phyloP scores from a whole-genome alignment of 371 early-diverging fungal species.

The Synchytrium microbalum region DNA sequence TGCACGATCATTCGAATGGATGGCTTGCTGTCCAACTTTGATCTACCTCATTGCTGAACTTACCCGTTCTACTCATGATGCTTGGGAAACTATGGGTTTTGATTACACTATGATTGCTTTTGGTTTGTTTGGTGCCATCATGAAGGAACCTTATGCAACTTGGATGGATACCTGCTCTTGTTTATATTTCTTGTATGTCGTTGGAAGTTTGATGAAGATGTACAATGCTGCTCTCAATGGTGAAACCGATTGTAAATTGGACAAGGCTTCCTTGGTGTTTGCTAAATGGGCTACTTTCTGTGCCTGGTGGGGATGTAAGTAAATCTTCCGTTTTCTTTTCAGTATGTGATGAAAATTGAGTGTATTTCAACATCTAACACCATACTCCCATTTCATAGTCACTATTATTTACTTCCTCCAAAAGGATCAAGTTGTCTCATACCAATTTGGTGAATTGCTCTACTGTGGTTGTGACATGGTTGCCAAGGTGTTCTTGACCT shows the following conservation, averaged over 20 bases:
- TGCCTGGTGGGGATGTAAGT: too few relatives aligned
- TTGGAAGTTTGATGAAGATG: background rate
- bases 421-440: conserved; percentile 12
- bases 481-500: conserved; percentile 28
- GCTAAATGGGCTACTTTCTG: too few relatives aligned
- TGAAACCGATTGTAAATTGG: background rate
- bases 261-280: background rate
- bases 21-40: background rate
- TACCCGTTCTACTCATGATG: conserved; percentile 13
- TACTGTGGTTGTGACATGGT: conserved; percentile 17
- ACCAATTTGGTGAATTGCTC: conserved; percentile 18
- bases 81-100: background rate
- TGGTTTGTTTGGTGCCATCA: background rate
- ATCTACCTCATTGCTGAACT: background rate
- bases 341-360: conserved; percentile 17
- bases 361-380: background rate
- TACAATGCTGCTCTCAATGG: background rate
- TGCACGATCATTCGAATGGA: conserved; percentile 31
- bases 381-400: background rate
- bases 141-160: background rate
- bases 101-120: background rate
- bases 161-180: background rate
- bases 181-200: background rate
- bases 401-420: background rate
- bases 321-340: conserved; percentile 10